Conservation (phyloP, 345 rosid species). For the Odontarrhena argentea region DNA sequence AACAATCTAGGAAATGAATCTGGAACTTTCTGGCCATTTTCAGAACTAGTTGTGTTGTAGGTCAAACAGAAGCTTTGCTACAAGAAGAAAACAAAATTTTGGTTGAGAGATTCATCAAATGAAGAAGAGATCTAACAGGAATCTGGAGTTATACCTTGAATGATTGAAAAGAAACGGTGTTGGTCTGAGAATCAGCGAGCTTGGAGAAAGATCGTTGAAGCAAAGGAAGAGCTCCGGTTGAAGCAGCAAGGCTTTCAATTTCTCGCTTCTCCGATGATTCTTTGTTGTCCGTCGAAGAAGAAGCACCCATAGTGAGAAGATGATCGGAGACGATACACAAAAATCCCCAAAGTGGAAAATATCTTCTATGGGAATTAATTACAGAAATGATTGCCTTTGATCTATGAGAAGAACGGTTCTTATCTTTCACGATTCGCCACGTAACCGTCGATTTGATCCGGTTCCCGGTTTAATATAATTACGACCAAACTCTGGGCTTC, state of each 20-base stretch:
- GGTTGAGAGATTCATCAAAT: no score
- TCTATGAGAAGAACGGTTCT: no score
- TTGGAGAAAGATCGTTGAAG: conserved; percentile 64
- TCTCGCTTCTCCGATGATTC: conserved; percentile 54
- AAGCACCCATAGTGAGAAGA: conserved; percentile 64
- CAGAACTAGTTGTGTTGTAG: conserved; percentile 46
- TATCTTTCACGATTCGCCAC: no score
- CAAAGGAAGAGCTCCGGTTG: conserved; percentile 68
- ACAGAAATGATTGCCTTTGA: background rate
- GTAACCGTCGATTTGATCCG: no score
- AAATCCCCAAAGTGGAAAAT: background rate
- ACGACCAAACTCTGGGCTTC: no score
- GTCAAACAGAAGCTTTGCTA: conserved; percentile 68
- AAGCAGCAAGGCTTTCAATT: conserved; percentile 69
- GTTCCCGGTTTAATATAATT: no score
- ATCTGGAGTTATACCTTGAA: conserved; percentile 54
- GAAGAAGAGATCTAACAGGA: conserved; percentile 10
- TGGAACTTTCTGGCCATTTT: conserved; percentile 40
- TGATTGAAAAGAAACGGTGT: conserved; percentile 51
- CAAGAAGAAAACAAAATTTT: conserved; percentile 10
- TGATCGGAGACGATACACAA: background rate
- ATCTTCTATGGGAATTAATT: conserved; percentile 1
- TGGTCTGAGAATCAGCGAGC: conserved; percentile 61
- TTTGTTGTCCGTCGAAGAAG: conserved; percentile 61
- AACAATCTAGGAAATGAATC: conserved; percentile 55